Percentiles rank a stretch among this genome's conserved stretches.
phyloP scores from a whole-genome alignment of 495 filamentous ascomycete genomes.

The Penicillium steckii region DNA sequence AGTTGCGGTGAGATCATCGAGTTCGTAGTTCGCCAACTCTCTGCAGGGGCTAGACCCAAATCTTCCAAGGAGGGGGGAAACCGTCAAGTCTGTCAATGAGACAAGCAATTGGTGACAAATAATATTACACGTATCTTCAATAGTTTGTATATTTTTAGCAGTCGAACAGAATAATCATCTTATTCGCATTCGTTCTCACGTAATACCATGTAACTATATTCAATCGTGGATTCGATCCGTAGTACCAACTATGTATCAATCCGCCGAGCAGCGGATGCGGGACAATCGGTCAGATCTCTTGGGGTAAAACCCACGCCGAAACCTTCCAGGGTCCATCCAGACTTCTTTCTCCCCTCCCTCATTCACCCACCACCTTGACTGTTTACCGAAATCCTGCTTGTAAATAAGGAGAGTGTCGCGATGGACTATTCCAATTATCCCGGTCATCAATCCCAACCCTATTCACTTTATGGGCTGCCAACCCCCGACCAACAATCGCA shows the following conservation, averaged over 20 bases:
- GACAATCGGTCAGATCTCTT: conserved; percentile 1
- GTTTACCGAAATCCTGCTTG: conserved; percentile 2
- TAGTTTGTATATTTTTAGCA: not conserved
- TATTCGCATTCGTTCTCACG: too few species aligned
- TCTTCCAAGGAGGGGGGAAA: too few species aligned
- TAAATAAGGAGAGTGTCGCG: not conserved
- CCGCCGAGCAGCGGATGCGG: not conserved
- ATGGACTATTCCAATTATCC: conserved; percentile 47
- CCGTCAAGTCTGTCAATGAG: not conserved
- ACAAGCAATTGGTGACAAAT: too few species aligned
- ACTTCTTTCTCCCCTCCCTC: not conserved
- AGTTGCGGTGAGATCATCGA: conserved; percentile 24
- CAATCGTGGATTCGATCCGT: too few species aligned
- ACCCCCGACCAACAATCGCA: conserved; percentile 35
- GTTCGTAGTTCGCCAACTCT: conserved; percentile 4
- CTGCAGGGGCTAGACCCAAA: too few species aligned
- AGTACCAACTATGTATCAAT: not conserved
- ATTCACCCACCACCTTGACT: not conserved
- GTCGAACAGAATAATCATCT: not conserved
- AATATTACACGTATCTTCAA: too few species aligned
- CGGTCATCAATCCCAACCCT: conserved; percentile 32
- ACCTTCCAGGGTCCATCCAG: not conserved
- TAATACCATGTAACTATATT: not conserved
- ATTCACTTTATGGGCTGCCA: conserved; percentile 37
- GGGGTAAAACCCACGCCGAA: conserved; percentile 3